Base-by-base conservation (phyloP, 2,329 filamentous ascomycete genomes). In the Curvularia hawaiiensis region DNA sequence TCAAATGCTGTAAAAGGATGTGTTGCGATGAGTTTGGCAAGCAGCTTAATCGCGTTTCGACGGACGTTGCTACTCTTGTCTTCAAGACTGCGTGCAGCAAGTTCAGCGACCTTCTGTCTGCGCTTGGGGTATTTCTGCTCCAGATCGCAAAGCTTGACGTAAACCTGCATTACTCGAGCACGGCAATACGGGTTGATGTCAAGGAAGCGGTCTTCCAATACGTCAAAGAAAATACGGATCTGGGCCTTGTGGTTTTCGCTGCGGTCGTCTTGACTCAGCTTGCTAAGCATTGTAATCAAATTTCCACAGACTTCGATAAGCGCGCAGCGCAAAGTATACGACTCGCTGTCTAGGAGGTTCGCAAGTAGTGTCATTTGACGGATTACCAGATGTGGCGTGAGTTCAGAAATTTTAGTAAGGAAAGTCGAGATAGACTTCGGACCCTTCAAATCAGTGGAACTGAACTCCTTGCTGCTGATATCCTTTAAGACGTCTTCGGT, bases 1-100 rank as follows among this genome's bases (percentile, higher is more conserved):
- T 98, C 92, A 24, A 70, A 62, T 7, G 61, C 63, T 1, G 62
- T 65, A 69, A 97, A 99, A 1, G 95, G 95, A 75, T 99, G 95
- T 0, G 93, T 97, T 61, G 93, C 92, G 67, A 99, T 91, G 7
- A 99, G 82, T 43, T 90, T 90, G 6, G 89, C 90, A 1, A 99
- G 83, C 7, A 99, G 80, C 77, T 97, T 98, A 74, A 99, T 95
- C 2, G 95, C 93, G 74, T 98, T 98, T 57, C 93, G 86, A 60
- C 95, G 86, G 31, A 99, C 95, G 69, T 98, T 96, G 77, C 95
- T 99, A 79, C 94, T 98, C 82, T 96, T 98, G 79, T 99, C 96
- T 75, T 97, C 91, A 3, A 99, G 82, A 75, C 94, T 98, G 66
- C 91, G 86, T 55, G 90, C 88, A 1, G 95, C 93, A 26, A 97